phyloP scores from a whole-genome alignment of 257 asterid genomes.

The Nicotiana undulata region DNA sequence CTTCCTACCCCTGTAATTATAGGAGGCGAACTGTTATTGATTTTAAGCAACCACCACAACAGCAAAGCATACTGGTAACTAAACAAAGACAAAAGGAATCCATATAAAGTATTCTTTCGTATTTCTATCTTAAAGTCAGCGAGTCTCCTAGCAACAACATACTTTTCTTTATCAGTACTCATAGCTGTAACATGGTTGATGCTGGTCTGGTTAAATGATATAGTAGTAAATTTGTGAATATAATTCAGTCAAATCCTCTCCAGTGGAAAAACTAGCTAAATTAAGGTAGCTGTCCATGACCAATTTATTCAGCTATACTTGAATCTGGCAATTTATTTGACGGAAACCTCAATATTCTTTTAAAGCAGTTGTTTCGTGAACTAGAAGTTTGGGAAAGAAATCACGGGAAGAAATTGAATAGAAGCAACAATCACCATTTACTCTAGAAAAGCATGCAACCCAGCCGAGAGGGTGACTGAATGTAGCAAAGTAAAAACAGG shows the following conservation, averaged over 20 bases:
- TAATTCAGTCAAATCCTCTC: neutral
- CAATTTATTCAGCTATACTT: neutral
- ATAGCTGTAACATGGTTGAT: neutral
- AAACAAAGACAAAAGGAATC: neutral
- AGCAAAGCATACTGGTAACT: neutral
- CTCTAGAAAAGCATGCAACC: no score
- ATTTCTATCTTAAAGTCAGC: no score
- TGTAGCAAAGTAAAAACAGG: no score
- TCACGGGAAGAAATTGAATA: neutral
- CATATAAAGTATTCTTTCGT: neutral
- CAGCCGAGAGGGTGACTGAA: no score
- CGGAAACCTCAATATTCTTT: neutral
- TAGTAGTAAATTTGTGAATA: neutral
- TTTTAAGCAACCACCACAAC: neutral
- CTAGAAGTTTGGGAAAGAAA: neutral
- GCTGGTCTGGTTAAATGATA: no score
- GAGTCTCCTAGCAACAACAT: neutral
- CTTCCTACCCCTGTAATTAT: slow-evolving; percentile 76
- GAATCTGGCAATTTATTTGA: neutral
- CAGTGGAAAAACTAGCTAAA: neutral
- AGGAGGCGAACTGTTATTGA: slow-evolving; percentile 9
- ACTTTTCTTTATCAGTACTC: no score
- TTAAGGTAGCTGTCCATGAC: neutral
- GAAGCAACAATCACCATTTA: neutral
- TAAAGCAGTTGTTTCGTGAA: neutral